Base-by-base conservation (phyloP, 805 yeast genomes). In the Yamadazyma akitaensis region DNA sequence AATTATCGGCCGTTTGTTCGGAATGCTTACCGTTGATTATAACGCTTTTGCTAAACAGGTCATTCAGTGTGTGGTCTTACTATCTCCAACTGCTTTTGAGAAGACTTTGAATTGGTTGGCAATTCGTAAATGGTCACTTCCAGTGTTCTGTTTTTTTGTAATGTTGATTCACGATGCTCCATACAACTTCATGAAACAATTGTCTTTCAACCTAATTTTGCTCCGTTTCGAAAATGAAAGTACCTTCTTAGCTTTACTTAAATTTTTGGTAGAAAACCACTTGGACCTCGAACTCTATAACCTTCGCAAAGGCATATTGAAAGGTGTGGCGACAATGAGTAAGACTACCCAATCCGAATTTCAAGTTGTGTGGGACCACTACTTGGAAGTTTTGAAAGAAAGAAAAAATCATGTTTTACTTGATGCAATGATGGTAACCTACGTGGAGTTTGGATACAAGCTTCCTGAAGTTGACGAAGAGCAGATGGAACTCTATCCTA, bases 131-230 rank as follows among this genome's bases (percentile, higher is more conserved):
- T 72, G 77, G 77, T 51, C 59, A 18, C 32, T 58, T 5, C 63
- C 61, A 1, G 51, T 61, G 5, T 64, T 68, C 55, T 59, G 65
- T 30, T 67, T 61, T 43, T 70, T 62, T 38, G 48, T 70, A 8
- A 46, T 54, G 2, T 58, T 70, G 37, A 60, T 67, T 48, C 70
- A 64, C 42, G 62, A 61, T 49, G 68, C 75, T 1, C 75, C 75
- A 3, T 61, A 53, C 42, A 51, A 46, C 1, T 57, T 55, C 43
- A 53, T 72, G 44, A 61, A 61, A 40, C 57, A 59, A 26, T 55
- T 57, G n/a, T 53, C 65, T 0, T 43, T 59, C 18, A 51, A 58
- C 2, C 47, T 63, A 8, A 53, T 70, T 9, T 25, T 44, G 3
- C 24, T 32, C 3, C 54, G 54, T 43, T 55, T 59, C 40, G 57